Evolutionary conservation across 768 basidiomycete species (phyloP), one percentile per base, ranked within the genome.

Genomic region (Mycena rosella): DNA sequence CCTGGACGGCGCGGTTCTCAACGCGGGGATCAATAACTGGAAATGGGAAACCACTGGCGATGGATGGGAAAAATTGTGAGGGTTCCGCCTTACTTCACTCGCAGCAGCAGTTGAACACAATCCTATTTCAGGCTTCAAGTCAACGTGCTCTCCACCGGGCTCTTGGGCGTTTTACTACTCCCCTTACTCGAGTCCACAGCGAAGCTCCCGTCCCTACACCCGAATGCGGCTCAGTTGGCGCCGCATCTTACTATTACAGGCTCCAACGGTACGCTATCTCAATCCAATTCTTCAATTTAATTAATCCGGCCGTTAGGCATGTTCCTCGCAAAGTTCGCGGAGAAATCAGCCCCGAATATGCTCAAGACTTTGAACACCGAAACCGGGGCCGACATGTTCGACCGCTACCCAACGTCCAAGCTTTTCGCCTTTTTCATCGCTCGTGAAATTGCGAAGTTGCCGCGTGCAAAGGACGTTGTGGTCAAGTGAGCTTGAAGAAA

Each of bases 21-120:
- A 80, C 17, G 78, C 81, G 0, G 79, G 53, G 0, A 42, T 79
- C 1, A 15, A 32, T 17, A 0, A 20, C 0, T 13, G 0, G 15
- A 49, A n/a, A 15, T 78, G 73, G 51, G 45, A 67, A 11, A 29
- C 45, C 22, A 77, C 80, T 0, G 44, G 27, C 0, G 74, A 81
- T 63, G 81, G 79, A 7, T 82, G 79, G 79, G 82, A 83, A 58
- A 61, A 65, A 7, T 74, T 42, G 82, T 79, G 15, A 3, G 79
- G 64, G 20, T 27, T 63, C 17, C 24, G 1, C 20, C 42, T n/a
- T n/a, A 44, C n/a, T 44, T 44, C n/a, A n/a, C n/a, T n/a, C n/a
- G n/a, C n/a, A n/a, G n/a, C 42, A 44, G 18, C 5, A 6, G n/a
- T 44, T 20, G 20, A 44, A 3, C 20, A 20, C 8, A 38, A n/a